Conservation (phyloP, 2,329 filamentous ascomycete species). For the Emericellopsis cladophorae region DNA sequence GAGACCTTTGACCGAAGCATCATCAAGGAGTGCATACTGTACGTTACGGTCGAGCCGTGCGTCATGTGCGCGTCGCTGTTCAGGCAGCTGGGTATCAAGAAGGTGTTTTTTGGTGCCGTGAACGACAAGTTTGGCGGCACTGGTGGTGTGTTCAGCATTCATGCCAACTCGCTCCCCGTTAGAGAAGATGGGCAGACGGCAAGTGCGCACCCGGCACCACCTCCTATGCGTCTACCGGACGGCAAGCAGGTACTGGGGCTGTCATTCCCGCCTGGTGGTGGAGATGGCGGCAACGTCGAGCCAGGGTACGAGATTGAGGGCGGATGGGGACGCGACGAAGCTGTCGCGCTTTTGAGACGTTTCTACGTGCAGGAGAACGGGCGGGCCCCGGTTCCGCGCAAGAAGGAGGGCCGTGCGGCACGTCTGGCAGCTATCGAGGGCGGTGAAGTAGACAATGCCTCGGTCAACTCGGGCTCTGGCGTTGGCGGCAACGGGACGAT, state of each 20-base stretch:
- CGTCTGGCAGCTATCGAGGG: slow-evolving; percentile 39
- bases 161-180: slow-evolving; percentile 44
- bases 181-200: slow-evolving; percentile 21
- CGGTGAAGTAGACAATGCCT: slow-evolving; percentile 13
- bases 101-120: slow-evolving; percentile 87
- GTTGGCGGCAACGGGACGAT: not conserved
- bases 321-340: slow-evolving; percentile 81
- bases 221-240: slow-evolving; percentile 21
- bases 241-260: slow-evolving; percentile 21
- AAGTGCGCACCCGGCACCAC: slow-evolving; percentile 24
- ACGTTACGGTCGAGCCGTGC: slow-evolving; percentile 96
- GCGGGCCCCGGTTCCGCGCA: slow-evolving; percentile 46
- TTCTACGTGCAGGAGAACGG: slow-evolving; percentile 99
- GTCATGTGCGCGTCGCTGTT: slow-evolving; percentile 97
- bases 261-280: slow-evolving; percentile 23
- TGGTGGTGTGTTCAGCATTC: slow-evolving; percentile 82
- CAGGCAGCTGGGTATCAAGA: slow-evolving; percentile 74
- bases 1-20: slow-evolving; percentile 52
- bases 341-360: slow-evolving; percentile 78
- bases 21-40: slow-evolving; percentile 62
- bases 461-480: not conserved
- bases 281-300: slow-evolving; percentile 60
- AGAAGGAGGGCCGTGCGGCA: slow-evolving; percentile 43
- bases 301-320: slow-evolving; percentile 71
- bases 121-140: slow-evolving; percentile 97